Evolutionary conservation across 1,139 yeast species (phyloP).

Genomic region (Taphrina communis): DNA sequence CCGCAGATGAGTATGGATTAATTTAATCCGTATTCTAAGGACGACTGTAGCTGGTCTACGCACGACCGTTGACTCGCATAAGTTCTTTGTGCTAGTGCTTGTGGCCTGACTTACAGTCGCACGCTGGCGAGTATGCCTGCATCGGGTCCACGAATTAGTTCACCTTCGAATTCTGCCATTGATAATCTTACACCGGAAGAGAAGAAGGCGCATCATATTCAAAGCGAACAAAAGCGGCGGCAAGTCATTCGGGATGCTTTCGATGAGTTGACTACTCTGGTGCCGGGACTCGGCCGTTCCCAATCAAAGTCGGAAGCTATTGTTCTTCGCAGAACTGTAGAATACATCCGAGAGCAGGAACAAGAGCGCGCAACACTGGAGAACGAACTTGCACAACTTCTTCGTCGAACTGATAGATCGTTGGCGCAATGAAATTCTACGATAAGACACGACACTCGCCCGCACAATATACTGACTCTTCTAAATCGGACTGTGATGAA

Average conservation of each 20-base stretch:
- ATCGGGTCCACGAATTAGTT: slow-evolving; percentile 1
- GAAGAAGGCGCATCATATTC: slow-evolving; percentile 44
- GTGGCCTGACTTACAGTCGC: neutral
- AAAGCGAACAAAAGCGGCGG: slow-evolving; percentile 60
- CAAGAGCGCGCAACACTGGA: slow-evolving; percentile 9
- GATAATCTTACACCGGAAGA: slow-evolving; percentile 45
- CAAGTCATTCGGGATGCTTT: slow-evolving; percentile 59
- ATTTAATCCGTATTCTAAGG: too few species aligned
- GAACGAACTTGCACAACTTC: slow-evolving; percentile 7
- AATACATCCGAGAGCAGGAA: slow-evolving; percentile 46
- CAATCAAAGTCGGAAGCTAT: slow-evolving; percentile 56
- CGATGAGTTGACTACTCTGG: slow-evolving; percentile 54
- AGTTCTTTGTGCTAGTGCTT: too few species aligned
- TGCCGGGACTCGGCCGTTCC: slow-evolving; percentile 54
- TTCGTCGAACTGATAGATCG: neutral
- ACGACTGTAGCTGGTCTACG: too few species aligned
- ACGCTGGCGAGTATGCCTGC: slow-evolving; percentile 3
- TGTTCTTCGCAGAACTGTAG: slow-evolving; percentile 49
- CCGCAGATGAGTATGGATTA: too few species aligned
- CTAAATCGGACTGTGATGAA: too few species aligned
- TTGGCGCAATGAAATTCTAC: neutral
- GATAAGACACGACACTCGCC: too few species aligned
- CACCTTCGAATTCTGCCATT: neutral
- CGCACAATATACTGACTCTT: too few species aligned
- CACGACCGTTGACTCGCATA: too few species aligned